A percentile compares a stretch with the other conserved stretches of the same genome.
Conservation (phyloP, 2,329 filamentous ascomycete genomes). For the Aspergillus flavus region DNA sequence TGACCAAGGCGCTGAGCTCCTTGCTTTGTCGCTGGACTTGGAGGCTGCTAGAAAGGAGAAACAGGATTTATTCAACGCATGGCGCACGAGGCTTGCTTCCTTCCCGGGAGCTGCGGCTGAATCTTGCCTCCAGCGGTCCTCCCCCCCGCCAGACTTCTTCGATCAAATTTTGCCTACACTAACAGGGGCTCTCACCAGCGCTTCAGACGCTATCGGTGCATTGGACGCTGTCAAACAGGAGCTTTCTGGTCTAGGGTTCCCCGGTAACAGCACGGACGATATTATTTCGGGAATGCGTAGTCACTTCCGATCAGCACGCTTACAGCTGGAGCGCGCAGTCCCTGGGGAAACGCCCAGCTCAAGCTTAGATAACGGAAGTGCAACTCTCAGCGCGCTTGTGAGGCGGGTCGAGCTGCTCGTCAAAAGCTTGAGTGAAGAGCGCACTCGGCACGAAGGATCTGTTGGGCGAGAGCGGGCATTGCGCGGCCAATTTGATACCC, state of each 20-base stretch:
- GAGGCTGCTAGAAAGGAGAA: conserved; percentile 44
- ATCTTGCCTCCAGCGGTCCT: conserved; percentile 28
- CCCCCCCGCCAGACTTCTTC: conserved; percentile 43
- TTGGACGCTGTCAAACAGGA: conserved; percentile 40
- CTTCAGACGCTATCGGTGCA: conserved; percentile 41
- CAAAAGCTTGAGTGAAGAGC: conserved; percentile 37
- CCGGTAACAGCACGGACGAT: conserved; percentile 31
- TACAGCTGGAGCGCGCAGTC: conserved; percentile 46
- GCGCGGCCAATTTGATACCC: conserved; percentile 47
- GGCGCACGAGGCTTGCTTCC: conserved; percentile 33
- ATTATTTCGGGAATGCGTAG: conserved; percentile 40
- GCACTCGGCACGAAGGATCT: conserved; percentile 34
- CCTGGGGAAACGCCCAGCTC: conserved; percentile 47
- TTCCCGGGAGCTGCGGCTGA: conserved; percentile 26
- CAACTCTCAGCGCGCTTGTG: conserved; percentile 45
- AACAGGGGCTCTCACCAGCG: conserved; percentile 38
- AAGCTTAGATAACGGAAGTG: conserved; percentile 40
- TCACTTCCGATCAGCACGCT: conserved; percentile 46
- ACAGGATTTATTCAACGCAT: conserved; percentile 42
- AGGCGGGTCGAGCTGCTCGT: conserved; percentile 40
- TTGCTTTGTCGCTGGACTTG: conserved; percentile 39
- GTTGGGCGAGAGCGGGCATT: conserved; percentile 44
- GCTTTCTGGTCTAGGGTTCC: conserved; percentile 44
- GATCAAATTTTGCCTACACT: conserved; percentile 40
- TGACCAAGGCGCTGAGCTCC: conserved; percentile 29